A percentile compares a stretch with the other conserved stretches of the same genome.
Conservation (phyloP, 2,329 filamentous ascomycete species). For the Elsinoe australis region DNA sequence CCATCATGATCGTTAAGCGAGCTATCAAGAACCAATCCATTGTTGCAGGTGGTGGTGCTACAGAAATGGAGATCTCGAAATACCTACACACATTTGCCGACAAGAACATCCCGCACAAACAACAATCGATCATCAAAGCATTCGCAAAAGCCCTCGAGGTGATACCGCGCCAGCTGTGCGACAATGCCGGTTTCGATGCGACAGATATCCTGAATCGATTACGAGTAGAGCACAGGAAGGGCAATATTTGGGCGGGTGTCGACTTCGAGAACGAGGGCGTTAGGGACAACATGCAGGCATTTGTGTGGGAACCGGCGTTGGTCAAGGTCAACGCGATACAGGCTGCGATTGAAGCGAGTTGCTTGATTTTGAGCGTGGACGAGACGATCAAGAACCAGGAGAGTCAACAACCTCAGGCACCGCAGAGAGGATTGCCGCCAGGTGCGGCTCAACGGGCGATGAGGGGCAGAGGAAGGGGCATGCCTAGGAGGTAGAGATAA, state of each 20-base stretch:
- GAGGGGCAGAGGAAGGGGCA: slow-evolving; percentile 74
- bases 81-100: slow-evolving; percentile 91
- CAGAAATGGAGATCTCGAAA: slow-evolving; percentile 93
- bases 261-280: slow-evolving; percentile 91
- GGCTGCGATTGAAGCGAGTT: slow-evolving; percentile 89
- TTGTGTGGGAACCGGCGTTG: slow-evolving; percentile 94
- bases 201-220: slow-evolving; percentile 96
- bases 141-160: slow-evolving; percentile 97
- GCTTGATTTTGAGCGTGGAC: slow-evolving; percentile 90
- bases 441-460: slow-evolving; percentile 80
- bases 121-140: slow-evolving; percentile 94
- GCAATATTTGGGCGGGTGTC: slow-evolving; percentile 87
- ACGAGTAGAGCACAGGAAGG: slow-evolving; percentile 91
- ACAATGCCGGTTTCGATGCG: slow-evolving; percentile 96
- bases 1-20: slow-evolving; percentile 99
- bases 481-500: slow-evolving; percentile 66
- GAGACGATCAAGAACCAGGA: slow-evolving; percentile 98
- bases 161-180: slow-evolving; percentile 92
- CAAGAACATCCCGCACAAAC: slow-evolving; percentile 86
- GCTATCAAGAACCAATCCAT: slow-evolving; percentile 91
- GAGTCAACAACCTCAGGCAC: slow-evolving; percentile 74
- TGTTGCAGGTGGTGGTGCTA: slow-evolving; percentile 88
- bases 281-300: slow-evolving; percentile 85
- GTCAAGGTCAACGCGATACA: slow-evolving; percentile 97
- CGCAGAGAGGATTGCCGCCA: slow-evolving; percentile 55